These are phyloP conservation scores for Tribonema minus DNA, from an alignment of 108 stramenopile species.

Conservation along the genomic window DNA sequence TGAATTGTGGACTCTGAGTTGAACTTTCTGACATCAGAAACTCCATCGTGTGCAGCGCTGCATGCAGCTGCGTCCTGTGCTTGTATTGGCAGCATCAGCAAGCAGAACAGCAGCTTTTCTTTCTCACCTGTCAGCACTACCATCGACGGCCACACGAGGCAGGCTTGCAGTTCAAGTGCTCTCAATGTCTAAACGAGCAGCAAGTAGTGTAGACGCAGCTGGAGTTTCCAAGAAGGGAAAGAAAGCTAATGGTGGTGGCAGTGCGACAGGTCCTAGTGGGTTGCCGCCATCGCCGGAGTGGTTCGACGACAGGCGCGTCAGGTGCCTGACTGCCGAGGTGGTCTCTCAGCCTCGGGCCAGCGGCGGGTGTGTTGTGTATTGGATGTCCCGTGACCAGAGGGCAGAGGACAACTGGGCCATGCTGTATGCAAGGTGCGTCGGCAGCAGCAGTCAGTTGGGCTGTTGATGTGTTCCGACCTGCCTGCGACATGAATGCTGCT, in stretches of 20 bases:
- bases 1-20: too few species aligned
- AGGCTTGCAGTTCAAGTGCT: background rate
- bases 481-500: too few species aligned
- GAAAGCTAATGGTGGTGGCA: background rate
- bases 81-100: too few species aligned
- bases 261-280: background rate
- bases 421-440: constrained; percentile 65
- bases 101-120: too few species aligned
- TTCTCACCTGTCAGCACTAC: too few species aligned
- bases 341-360: background rate
- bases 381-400: constrained; percentile 96
- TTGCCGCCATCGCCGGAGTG: background rate
- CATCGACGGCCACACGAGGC: too few species aligned
- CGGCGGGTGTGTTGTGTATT: constrained; percentile 72
- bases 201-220: background rate
- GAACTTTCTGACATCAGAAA: too few species aligned
- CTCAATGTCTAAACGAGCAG: background rate
- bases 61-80: too few species aligned
- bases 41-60: too few species aligned
- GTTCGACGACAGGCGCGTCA: background rate
- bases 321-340: background rate
- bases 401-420: constrained; percentile 92
- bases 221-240: background rate
- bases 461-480: too few species aligned
- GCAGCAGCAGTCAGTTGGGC: too few species aligned